Evolutionary conservation across 2,329 filamentous ascomycete species (phyloP).

Genomic region (Arachnopeziza araneosa): DNA sequence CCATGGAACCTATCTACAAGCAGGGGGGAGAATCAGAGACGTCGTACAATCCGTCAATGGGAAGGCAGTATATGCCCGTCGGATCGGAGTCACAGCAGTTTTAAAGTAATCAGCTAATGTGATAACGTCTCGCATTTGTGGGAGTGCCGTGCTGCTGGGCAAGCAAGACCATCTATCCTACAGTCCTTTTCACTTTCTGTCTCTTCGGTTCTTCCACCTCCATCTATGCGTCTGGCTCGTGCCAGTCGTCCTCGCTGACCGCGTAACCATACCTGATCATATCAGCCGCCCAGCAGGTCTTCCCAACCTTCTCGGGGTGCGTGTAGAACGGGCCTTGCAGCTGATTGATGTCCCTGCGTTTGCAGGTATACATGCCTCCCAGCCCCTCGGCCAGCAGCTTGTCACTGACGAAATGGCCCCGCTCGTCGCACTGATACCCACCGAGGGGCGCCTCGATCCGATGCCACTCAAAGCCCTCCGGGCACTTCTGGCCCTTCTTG

Average conservation of each 20-base stretch:
- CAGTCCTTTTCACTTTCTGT: too few relatives aligned
- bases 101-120: neutral
- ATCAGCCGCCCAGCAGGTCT: neutral
- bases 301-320: neutral
- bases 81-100: neutral
- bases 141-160: neutral
- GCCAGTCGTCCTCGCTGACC: too few relatives aligned
- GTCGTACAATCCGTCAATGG: neutral
- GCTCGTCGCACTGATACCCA: constrained; percentile 58
- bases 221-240: too few relatives aligned
- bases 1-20: constrained; percentile 10
- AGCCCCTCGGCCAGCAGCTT: constrained; percentile 22
- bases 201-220: too few relatives aligned
- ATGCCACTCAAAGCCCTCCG: constrained; percentile 38
- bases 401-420: constrained; percentile 48
- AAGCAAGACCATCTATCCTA: neutral
- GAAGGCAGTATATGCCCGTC: constrained; percentile 5
- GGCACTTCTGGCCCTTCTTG: constrained; percentile 46
- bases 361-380: neutral
- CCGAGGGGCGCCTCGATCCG: constrained; percentile 46
- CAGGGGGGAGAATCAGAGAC: neutral
- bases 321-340: neutral
- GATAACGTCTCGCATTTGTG: neutral
- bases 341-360: neutral
- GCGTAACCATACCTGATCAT: neutral